Evolutionary conservation across 345 rosid species (phyloP).

Genomic region (Theobroma cacao): DNA sequence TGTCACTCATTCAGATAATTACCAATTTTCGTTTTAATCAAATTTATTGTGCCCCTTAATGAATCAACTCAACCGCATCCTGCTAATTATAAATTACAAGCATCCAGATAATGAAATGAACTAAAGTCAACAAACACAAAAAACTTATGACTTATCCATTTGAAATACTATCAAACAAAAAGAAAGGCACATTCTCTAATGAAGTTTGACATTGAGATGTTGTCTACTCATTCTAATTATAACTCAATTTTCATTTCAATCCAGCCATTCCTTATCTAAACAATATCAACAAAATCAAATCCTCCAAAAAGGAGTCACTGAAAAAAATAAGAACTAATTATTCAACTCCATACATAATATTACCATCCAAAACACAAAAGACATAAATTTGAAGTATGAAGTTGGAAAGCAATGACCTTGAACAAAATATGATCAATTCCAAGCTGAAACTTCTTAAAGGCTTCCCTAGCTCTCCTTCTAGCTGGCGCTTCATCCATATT

Average conservation of each 20-base stretch:
- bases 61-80: neutral
- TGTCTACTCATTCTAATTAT: neutral
- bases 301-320: neutral
- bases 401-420: constrained; percentile 44
- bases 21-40: neutral
- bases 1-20: neutral
- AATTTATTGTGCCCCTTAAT: neutral
- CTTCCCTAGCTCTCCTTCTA: constrained; percentile 74
- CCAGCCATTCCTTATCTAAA: neutral
- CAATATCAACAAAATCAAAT: neutral
- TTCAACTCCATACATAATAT: neutral
- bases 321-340: neutral
- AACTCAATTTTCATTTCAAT: neutral
- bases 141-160: neutral
- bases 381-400: neutral
- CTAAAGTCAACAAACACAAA: neutral
- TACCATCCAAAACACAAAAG: neutral
- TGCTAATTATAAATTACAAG: neutral
- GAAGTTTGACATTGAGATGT: neutral
- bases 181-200: neutral
- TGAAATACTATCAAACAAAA: neutral
- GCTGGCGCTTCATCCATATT: constrained; percentile 73
- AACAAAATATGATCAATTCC: constrained; percentile 79
- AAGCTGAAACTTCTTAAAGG: constrained; percentile 69
- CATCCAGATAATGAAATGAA: neutral